Percentiles rank a stretch among this genome's conserved stretches.
These are phyloP conservation scores for Fusarium pseudocircinatum DNA, from an alignment of 2,329 filamentous ascomycete species.

Conservation along the genomic window DNA sequence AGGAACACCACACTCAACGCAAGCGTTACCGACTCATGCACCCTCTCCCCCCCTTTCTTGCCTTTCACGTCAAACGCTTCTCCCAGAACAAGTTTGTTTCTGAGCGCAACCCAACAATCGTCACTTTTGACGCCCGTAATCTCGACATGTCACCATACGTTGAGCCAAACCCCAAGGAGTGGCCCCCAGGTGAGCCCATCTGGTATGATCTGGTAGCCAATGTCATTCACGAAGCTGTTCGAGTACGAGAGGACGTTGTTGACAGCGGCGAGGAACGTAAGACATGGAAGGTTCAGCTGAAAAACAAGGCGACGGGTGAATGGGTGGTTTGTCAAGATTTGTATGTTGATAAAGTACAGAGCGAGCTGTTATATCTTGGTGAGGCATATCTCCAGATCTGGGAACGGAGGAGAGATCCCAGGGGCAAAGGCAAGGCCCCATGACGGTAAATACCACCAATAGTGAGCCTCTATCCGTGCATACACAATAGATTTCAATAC, in stretches of 20 bases:
- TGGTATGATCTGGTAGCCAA: constrained; percentile 97
- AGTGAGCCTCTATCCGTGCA: neutral
- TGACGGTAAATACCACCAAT: constrained; percentile 18
- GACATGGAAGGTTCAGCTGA: constrained; percentile 92
- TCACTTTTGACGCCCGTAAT: constrained; percentile 86
- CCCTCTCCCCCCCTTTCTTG: constrained; percentile 87
- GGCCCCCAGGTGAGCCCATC: constrained; percentile 81
- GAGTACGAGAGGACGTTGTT: constrained; percentile 83
- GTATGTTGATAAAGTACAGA: constrained; percentile 89
- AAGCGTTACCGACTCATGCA: constrained; percentile 90
- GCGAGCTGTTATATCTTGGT: constrained; percentile 88
- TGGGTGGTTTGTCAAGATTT: constrained; percentile 96
- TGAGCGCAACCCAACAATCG: constrained; percentile 97
- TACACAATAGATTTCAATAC: constrained; percentile 26
- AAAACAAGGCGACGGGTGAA: constrained; percentile 81
- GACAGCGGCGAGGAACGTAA: constrained; percentile 88
- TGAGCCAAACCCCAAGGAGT: constrained; percentile 80
- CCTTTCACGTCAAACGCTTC: constrained; percentile 98
- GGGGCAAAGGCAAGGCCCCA: constrained; percentile 48
- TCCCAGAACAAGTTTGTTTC: constrained; percentile 95
- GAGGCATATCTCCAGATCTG: constrained; percentile 97
- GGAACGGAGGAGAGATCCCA: constrained; percentile 77
- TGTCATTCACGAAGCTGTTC: constrained; percentile 86
- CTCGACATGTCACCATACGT: constrained; percentile 92
- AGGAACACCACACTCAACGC: constrained; percentile 88